Evolutionary conservation across 176 grass and related monocot species (phyloP).

Genomic region (Cenchrus americanus): DNA sequence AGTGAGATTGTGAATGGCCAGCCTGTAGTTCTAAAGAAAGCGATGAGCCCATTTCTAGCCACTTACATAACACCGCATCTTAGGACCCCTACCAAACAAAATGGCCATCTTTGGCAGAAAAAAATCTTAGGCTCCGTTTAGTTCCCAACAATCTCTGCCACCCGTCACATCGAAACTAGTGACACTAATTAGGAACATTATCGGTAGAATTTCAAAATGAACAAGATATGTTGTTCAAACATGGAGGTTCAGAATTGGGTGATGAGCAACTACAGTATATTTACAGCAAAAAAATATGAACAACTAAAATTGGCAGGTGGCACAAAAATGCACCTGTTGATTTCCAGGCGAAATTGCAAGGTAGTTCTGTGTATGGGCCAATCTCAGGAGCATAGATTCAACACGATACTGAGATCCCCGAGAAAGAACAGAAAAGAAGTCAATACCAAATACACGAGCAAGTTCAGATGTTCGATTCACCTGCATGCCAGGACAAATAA

Average conservation of each 20-base stretch:
- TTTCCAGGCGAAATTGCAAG: slow-evolving; percentile 95
- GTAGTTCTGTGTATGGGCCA: slow-evolving; percentile 97
- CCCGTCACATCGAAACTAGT: no score
- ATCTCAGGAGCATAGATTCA: slow-evolving; percentile 96
- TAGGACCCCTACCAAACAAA: slow-evolving; percentile 7
- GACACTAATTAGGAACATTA: neutral
- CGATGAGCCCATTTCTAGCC: neutral
- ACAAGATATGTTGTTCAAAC: neutral
- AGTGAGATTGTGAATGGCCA: slow-evolving; percentile 13
- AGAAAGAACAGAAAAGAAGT: slow-evolving; percentile 97
- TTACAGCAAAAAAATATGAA: slow-evolving; percentile 26
- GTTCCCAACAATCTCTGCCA: no score
- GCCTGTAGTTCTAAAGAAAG: slow-evolving; percentile 9
- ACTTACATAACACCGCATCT: slow-evolving; percentile 18
- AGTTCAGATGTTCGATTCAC: slow-evolving; percentile 97
- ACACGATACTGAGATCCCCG: slow-evolving; percentile 96
- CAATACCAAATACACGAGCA: slow-evolving; percentile 95
- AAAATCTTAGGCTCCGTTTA: neutral
- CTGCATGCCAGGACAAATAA: slow-evolving; percentile 57
- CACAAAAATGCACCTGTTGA: slow-evolving; percentile 59
- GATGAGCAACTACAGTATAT: slow-evolving; percentile 6
- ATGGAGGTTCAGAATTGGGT: slow-evolving; percentile 16
- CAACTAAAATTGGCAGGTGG: slow-evolving; percentile 10
- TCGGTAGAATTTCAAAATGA: slow-evolving; percentile 23
- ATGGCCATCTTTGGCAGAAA: neutral